Evolutionary conservation across 176 grass and related monocot genomes (phyloP), one percentile per base, ranked within the genome.

Genomic region (Aegilops bicornis): DNA sequence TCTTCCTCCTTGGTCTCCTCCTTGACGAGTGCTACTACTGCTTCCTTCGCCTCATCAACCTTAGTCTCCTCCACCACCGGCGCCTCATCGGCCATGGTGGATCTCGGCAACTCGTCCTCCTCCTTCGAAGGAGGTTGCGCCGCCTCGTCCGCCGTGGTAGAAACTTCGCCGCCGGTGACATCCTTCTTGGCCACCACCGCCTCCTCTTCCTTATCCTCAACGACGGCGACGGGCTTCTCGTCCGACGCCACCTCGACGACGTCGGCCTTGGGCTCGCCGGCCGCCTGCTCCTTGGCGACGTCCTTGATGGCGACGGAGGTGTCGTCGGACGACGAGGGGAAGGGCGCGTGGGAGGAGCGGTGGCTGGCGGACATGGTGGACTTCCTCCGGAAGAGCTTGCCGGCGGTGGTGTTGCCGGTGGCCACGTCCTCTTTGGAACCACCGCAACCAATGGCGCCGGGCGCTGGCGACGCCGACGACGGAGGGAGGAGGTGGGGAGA

Each of bases 371-470:
- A 69, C 31, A 77, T 60, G 79, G 73, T 87, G 50, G 93, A 93
- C 76, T 93, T 89, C 78, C 75, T 91, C 36, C 84, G 87, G 83
- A 93, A 68, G 47, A 95, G 76, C 72, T 64, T 87, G 65, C n/a
- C 5, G 47, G 25, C 54, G 69, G 35, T 79, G 37, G 89, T 92
- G 89, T 95, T 95, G 69, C 88, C 86, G 69, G 93, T 91, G 89
- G 93, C 96, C 83, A 95, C 96, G 15, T 88, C 93, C 27, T 93
- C 87, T 56, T 98, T 98, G 2, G 96, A 98, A 69, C 88, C 91
- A 76, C 96, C 86, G 78, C 96, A 98, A 89, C 96, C 96, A 93
- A 98, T 98, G 45, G 81, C 76, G 25, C 43, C 73, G 37, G 83
- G 79, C 79, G 79, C 71, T 82, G 78, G 32, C 69, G 77, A 69